Percentiles rank a stretch among this genome's conserved stretches.
These are phyloP conservation scores for Gloeostereum incarnatum DNA, from an alignment of 768 basidiomycete species.

Conservation along the genomic window DNA sequence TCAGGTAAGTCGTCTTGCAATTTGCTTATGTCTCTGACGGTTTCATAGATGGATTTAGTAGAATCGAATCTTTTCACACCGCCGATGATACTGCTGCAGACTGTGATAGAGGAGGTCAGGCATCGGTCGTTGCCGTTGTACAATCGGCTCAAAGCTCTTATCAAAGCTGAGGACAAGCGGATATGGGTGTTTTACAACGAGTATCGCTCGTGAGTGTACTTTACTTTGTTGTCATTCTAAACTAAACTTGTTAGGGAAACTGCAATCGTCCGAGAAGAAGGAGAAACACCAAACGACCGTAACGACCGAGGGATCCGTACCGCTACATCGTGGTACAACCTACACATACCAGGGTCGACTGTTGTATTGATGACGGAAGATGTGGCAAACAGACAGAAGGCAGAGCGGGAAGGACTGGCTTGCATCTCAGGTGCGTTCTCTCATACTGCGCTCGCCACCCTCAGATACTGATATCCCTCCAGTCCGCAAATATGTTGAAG, in stretches of 20 bases:
- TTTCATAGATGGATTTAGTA: slow-evolving; percentile 81
- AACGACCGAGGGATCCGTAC: slow-evolving; percentile 94
- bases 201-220: slow-evolving; percentile 59
- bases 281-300: slow-evolving; percentile 84
- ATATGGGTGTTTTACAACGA: slow-evolving; percentile 86
- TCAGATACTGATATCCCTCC: slow-evolving; percentile 1
- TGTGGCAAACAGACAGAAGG: slow-evolving; percentile 71
- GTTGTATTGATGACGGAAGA: slow-evolving; percentile 89
- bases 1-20: slow-evolving; percentile 44
- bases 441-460: not conserved
- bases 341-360: slow-evolving; percentile 55
- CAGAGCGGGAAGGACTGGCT: slow-evolving; percentile 52
- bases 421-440: slow-evolving; percentile 47
- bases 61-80: slow-evolving; percentile 66
- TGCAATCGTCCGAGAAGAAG: slow-evolving; percentile 65
- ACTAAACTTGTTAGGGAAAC: slow-evolving; percentile 49
- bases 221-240: not conserved
- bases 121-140: slow-evolving; percentile 90
- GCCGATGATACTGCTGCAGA: slow-evolving; percentile 88
- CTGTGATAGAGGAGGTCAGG: slow-evolving; percentile 92
- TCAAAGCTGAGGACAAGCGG: slow-evolving; percentile 79
- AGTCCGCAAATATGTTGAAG: slow-evolving; percentile 81
- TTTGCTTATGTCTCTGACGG: slow-evolving; percentile 5
- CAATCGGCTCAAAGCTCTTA: slow-evolving; percentile 82
- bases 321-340: slow-evolving; percentile 80